phyloP scores from a whole-genome alignment of 192 early-diverging fungal genomes.

The Phycomyces blakesleeanus region DNA sequence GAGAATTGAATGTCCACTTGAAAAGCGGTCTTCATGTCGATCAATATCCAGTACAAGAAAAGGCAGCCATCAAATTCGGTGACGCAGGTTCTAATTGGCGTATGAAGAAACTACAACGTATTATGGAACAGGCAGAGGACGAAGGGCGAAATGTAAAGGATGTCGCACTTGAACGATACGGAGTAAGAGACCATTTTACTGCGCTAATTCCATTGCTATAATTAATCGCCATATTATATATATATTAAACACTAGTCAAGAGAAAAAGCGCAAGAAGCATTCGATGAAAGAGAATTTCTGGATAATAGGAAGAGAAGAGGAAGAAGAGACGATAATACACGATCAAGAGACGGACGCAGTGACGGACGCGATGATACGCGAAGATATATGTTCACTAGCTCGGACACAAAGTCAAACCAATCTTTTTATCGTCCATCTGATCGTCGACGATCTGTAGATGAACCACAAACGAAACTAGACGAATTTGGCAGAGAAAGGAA shows the following conservation, averaged over 20 bases:
- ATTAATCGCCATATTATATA: too few relatives aligned
- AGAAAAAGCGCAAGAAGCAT: slow-evolving; percentile 60
- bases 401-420: not conserved
- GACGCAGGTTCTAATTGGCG: slow-evolving; percentile 66
- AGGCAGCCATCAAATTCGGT: slow-evolving; percentile 41
- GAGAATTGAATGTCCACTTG: slow-evolving; percentile 43
- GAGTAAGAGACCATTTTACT: too few relatives aligned
- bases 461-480: slow-evolving; percentile 22
- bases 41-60: slow-evolving; percentile 37
- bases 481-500: slow-evolving; percentile 32
- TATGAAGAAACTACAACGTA: slow-evolving; percentile 73
- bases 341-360: not conserved
- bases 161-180: slow-evolving; percentile 70
- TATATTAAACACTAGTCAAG: slow-evolving; percentile 43
- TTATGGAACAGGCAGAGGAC: slow-evolving; percentile 65
- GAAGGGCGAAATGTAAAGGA: slow-evolving; percentile 57
- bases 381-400: slow-evolving; percentile 31
- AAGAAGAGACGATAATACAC: slow-evolving; percentile 2
- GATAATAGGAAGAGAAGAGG: slow-evolving; percentile 34
- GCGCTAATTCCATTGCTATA: too few relatives aligned
- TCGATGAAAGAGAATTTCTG: slow-evolving; percentile 61
- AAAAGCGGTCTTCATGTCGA: slow-evolving; percentile 39
- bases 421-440: slow-evolving; percentile 9
- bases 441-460: not conserved
- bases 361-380: not conserved